Conservation (phyloP, 2,329 filamentous ascomycete species). For the Trichocomaceae sp. region DNA sequence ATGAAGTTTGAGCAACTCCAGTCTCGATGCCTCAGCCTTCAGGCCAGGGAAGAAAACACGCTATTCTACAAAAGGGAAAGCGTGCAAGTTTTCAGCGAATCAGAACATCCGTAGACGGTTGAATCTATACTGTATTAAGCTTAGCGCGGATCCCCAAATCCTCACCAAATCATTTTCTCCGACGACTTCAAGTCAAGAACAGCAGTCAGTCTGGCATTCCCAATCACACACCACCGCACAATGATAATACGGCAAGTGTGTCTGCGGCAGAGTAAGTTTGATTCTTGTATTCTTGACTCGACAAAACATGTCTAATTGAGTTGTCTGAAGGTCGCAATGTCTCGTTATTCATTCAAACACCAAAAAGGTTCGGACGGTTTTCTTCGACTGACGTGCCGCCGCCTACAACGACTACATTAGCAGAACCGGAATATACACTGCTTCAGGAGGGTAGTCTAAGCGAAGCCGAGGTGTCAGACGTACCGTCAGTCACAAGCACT, state of each 20-base stretch:
- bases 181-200: not conserved
- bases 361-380: conserved; percentile 27
- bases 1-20: no score
- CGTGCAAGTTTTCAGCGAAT: no score
- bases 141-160: no score
- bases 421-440: not conserved
- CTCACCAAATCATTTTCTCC: conserved; percentile 6
- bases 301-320: conserved; percentile 15
- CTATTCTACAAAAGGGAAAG: no score
- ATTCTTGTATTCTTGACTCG: not conserved
- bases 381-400: conserved; percentile 26
- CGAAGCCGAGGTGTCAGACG: conserved; percentile 7
- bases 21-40: no score
- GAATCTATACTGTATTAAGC: no score
- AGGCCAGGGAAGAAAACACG: no score
- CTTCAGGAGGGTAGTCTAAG: not conserved
- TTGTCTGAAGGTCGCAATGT: conserved; percentile 30
- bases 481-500: conserved; percentile 4
- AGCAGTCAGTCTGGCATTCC: not conserved
- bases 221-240: conserved; percentile 14
- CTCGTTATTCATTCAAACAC: conserved; percentile 26
- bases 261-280: conserved; percentile 35
- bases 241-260: conserved; percentile 39
- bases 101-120: no score
- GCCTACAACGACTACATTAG: conserved; percentile 10